These are phyloP conservation scores for Colletotrichum truncatum DNA, from an alignment of 2,329 filamentous ascomycete genomes.

Conservation along the genomic window DNA sequence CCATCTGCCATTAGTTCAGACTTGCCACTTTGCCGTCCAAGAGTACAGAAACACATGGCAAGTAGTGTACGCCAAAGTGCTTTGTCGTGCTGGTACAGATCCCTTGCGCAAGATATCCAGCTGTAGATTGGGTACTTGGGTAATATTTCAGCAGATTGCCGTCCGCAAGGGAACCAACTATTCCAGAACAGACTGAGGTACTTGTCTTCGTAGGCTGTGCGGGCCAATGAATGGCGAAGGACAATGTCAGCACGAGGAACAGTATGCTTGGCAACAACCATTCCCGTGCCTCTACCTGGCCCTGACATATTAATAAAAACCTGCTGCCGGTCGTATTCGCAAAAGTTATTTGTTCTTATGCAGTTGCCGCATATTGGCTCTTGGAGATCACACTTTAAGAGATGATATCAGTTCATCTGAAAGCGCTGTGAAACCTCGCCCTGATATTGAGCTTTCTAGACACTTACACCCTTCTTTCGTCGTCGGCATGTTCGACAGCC, in stretches of 20 bases:
- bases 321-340: constrained; percentile 21
- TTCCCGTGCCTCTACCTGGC: background rate
- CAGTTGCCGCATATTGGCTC: constrained; percentile 28
- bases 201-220: constrained; percentile 25
- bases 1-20: constrained; percentile 24
- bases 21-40: constrained; percentile 30
- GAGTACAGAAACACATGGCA: constrained; percentile 33
- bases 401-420: background rate
- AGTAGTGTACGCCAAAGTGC: constrained; percentile 24
- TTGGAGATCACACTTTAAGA: constrained; percentile 25
- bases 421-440: background rate
- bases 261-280: background rate
- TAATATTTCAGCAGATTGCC: background rate
- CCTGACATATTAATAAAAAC: constrained; percentile 25
- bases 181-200: constrained; percentile 27
- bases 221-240: constrained; percentile 13
- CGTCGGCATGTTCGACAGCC: constrained; percentile 26
- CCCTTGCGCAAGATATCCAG: constrained; percentile 31
- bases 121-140: constrained; percentile 12
- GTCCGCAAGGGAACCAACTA: constrained; percentile 15
- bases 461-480: constrained; percentile 31
- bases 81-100: constrained; percentile 29
- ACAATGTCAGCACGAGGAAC: background rate
- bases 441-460: no score
- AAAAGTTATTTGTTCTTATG: constrained; percentile 5